Base-by-base conservation (phyloP, 208 protist genomes). In the Leishmania amazonensis region DNA sequence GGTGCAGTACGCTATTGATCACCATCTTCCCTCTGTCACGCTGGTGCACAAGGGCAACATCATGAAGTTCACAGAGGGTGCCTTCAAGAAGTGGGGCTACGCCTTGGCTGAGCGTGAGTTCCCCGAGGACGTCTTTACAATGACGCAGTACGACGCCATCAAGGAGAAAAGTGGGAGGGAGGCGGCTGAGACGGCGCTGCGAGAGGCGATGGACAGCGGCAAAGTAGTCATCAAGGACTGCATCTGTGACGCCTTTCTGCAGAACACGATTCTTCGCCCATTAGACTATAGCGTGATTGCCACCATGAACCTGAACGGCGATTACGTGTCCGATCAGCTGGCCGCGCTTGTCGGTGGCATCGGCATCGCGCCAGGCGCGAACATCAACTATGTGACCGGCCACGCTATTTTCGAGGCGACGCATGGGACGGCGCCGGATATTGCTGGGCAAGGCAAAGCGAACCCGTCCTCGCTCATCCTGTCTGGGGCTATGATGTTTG, bases 291-390 rank as follows among this genome's bases (percentile, higher is more conserved):
- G 79, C 57, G 88, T 91, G 38, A 76, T 91, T 24, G 88, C 88
- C 24, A 91, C 88, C 7, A 79, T 89, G 80, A 91, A 91, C 76
- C 60, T 91, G 24, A 91, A 91, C 68, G 88, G 88, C 60, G 88
- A 91, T 62, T 91, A 93, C 81, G 71, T 95, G 51, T 91, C 85
- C 6, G 91, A 95, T 68, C 76, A 87, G 76, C 85, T 89, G n/a
- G 89, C 91, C 3, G 91, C 89, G 62, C 86, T 93, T 54, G 88
- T 95, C n/a, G 91, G 91, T 45, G 91, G 91, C 65, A 92, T 95
- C 31, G 91, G 91, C 65, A 90, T 95, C 40, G 83, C 91, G 0
- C 91, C 91, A 1, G 87, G 86, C 0, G 90, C 82, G 7, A 91
- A 94, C 77, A 89, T 93, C 82, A 93, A 93, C 83, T 89, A 90